Base-by-base conservation (phyloP, 1,284 basidiomycete genomes). In the Somion occarium region DNA sequence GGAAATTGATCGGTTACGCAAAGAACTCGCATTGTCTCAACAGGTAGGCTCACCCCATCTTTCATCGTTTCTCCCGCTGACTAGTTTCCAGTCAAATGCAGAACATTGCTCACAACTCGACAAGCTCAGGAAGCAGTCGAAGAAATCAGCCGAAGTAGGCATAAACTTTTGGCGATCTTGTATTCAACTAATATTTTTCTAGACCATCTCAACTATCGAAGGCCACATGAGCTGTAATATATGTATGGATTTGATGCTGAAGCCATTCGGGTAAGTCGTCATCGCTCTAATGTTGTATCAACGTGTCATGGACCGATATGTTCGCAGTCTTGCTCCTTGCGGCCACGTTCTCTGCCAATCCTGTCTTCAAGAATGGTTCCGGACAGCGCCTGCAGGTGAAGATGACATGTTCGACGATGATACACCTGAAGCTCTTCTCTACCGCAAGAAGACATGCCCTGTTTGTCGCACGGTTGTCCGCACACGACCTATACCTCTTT, bases 361-460 rank as follows among this genome's bases (percentile, higher is more conserved):
- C 3, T 89, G 87, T 57, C 75, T 89, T 5, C 83, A 86, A 64
- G 77, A 80, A 58, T 89, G 86, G 86, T 89, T 89, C 67, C 76
- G 79, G 48, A 76, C 78, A 50, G 83, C 84, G 1, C 85, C 85
- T 2, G 64, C 72, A 1, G 63, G 69, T 5, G 71, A 76, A 13
- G 75, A 79, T 38, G 82, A 82, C 27, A 76, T 78, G 66, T 67
- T 75, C 43, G 75, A 83, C 47, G 73, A 77, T 37, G 73, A 76
- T 23, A 72, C 76, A 42, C 66, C 75, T 5, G 69, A 75, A 24
- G 76, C 78, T 50, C 65, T 83, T 24, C 60, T 85, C 18, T 72
- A 71, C 51, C 77, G 84, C 27, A 71, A 73, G 37, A 89, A 89
- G 62, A 78, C 80, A 0, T 89, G 86, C 59, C 86, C 86, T 0